These are phyloP conservation scores for Halenospora varia DNA, from an alignment of 495 filamentous ascomycete species.

Conservation along the genomic window DNA sequence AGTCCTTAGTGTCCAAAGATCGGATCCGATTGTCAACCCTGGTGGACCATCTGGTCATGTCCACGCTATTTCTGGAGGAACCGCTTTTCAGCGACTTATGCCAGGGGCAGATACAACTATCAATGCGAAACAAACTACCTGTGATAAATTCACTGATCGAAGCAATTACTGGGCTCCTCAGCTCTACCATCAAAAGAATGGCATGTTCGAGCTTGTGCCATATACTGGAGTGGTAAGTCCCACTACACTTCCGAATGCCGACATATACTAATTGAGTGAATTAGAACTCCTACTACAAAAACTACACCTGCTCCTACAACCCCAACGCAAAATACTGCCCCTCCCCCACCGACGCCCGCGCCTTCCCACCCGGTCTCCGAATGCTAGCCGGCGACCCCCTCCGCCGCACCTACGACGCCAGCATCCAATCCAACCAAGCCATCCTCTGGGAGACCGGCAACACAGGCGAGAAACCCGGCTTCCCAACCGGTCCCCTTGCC, in stretches of 20 bases:
- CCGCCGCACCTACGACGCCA: slow-evolving; percentile 35
- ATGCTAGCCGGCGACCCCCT: slow-evolving; percentile 65
- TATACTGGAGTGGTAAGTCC: slow-evolving; percentile 46
- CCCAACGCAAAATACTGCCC: neutral
- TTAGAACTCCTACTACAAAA: slow-evolving; percentile 55
- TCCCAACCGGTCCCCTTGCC: slow-evolving; percentile 51
- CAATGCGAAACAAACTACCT: slow-evolving; percentile 41
- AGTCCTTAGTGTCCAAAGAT: slow-evolving; percentile 40
- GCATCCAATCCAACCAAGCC: slow-evolving; percentile 33
- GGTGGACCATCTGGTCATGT: slow-evolving; percentile 52
- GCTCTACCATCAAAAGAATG: slow-evolving; percentile 60
- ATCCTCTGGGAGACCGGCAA: slow-evolving; percentile 25
- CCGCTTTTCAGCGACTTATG: slow-evolving; percentile 57
- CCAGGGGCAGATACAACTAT: slow-evolving; percentile 41
- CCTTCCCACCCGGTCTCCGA: slow-evolving; percentile 64
- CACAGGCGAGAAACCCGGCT: slow-evolving; percentile 41
- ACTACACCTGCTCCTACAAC: slow-evolving; percentile 16
- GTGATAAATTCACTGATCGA: slow-evolving; percentile 55
- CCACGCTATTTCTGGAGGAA: slow-evolving; percentile 63
- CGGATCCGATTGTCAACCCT: slow-evolving; percentile 61
- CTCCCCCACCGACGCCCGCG: slow-evolving; percentile 4
- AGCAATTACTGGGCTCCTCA: slow-evolving; percentile 53
- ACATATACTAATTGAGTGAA: neutral
- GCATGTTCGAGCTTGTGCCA: slow-evolving; percentile 60
- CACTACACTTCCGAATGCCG: neutral